Conservation (phyloP, 768 basidiomycete species). For the Kwoniella shandongensis region DNA sequence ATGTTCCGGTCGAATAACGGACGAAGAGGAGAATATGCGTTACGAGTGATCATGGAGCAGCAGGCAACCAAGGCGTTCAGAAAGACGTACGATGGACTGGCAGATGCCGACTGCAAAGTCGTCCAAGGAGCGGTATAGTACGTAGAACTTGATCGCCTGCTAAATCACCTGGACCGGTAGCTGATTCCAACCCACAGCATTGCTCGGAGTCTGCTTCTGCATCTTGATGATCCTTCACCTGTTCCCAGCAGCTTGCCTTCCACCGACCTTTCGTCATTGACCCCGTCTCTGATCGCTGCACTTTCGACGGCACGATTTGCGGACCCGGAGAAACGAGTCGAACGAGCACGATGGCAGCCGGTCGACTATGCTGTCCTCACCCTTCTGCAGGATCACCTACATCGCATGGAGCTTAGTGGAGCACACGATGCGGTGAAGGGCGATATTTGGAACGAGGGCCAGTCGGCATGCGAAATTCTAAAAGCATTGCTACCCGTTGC, state of each 20-base stretch:
- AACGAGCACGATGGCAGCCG: slow-evolving; percentile 35
- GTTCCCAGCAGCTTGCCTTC: slow-evolving; percentile 8
- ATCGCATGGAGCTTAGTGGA: slow-evolving; percentile 22
- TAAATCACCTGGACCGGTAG: background rate
- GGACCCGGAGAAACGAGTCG: slow-evolving; percentile 10
- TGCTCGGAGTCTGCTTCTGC: slow-evolving; percentile 27
- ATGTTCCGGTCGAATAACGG: slow-evolving; percentile 34
- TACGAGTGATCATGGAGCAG: slow-evolving; percentile 36
- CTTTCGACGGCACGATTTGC: slow-evolving; percentile 30
- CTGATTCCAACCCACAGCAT: slow-evolving; percentile 13
- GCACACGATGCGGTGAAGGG: slow-evolving; percentile 19
- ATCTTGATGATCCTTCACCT: slow-evolving; percentile 20
- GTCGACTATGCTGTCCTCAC: slow-evolving; percentile 49
- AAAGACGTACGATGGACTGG: slow-evolving; percentile 15
- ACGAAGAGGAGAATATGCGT: slow-evolving; percentile 32
- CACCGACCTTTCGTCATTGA: slow-evolving; percentile 33
- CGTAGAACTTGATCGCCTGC: slow-evolving; percentile 3
- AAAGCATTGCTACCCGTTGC: slow-evolving; percentile 29
- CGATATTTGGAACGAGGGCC: slow-evolving; percentile 45
- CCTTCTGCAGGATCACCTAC: slow-evolving; percentile 47
- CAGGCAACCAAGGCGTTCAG: slow-evolving; percentile 1
- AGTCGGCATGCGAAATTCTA: slow-evolving; percentile 39
- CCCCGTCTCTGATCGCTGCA: slow-evolving; percentile 39
- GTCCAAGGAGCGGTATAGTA: slow-evolving; percentile 42
- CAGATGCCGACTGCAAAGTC: slow-evolving; percentile 28